These are phyloP conservation scores for Pistacia atlantica DNA, from an alignment of 345 rosid species.

Conservation along the genomic window DNA sequence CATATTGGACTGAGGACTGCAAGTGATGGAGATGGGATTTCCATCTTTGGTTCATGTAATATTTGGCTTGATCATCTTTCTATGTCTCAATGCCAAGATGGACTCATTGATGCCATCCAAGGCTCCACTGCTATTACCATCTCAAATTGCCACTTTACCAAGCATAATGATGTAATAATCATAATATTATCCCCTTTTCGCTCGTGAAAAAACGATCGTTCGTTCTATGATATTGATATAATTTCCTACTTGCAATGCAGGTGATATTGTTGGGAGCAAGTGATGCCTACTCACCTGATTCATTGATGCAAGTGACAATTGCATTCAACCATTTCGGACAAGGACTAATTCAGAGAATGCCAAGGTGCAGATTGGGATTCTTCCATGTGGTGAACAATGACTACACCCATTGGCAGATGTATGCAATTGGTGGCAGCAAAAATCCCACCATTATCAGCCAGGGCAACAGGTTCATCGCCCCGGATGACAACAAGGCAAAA, in stretches of 20 bases:
- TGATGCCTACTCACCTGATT: slow-evolving; percentile 38
- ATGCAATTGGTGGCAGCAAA: slow-evolving; percentile 75
- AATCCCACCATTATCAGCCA: slow-evolving; percentile 71
- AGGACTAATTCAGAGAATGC: slow-evolving; percentile 79
- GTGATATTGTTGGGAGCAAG: slow-evolving; percentile 72
- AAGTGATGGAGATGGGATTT: slow-evolving; percentile 71
- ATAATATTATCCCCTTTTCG: no score
- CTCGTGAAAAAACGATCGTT: no score
- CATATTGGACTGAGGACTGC: slow-evolving; percentile 54
- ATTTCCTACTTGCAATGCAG: slow-evolving; percentile 21
- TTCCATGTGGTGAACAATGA: slow-evolving; percentile 79
- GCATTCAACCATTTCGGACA: slow-evolving; percentile 80
- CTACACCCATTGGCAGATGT: slow-evolving; percentile 76
- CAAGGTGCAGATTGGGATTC: slow-evolving; percentile 75
- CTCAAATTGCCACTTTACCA: slow-evolving; percentile 68
- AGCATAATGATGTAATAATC: slow-evolving; percentile 53
- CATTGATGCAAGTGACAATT: slow-evolving; percentile 64
- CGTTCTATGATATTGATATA: no score
- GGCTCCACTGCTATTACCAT: slow-evolving; percentile 68
- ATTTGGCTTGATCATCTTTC: slow-evolving; percentile 77
- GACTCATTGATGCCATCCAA: slow-evolving; percentile 57
- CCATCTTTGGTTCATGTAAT: slow-evolving; percentile 57
- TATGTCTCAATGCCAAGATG: slow-evolving; percentile 55
- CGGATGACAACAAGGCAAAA: slow-evolving; percentile 38
- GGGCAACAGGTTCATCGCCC: slow-evolving; percentile 77